Evolutionary conservation across 2,329 filamentous ascomycete species (phyloP), one percentile per base, ranked within the genome.

Genomic region (Apiospora pterosperma): DNA sequence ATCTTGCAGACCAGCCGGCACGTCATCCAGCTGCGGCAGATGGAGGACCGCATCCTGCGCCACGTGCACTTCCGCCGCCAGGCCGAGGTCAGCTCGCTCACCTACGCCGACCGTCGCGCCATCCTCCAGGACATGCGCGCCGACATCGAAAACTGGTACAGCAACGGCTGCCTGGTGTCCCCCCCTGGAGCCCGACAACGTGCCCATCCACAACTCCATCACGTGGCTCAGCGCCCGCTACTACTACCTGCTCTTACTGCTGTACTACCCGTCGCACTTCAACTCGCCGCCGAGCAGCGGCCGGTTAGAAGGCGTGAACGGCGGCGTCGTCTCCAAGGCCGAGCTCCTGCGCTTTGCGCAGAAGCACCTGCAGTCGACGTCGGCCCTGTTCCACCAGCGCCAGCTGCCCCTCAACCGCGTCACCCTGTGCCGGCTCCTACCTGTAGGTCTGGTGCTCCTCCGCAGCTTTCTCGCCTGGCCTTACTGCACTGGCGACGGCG

Each of bases 101-200:
- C 72, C 0, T 72, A 73, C 8, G 66, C 72, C 4, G 77, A 79
- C 63, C 71, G 76, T 4, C 72, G 73, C 11, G 70, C 75, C 36
- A 69, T 77, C 7, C 60, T 78, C 2, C 73, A 74, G 42, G 72
- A 72, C 23, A 72, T 81, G 31, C 74, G 78, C n/a, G 71, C 76
- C n/a, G 75, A 79, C 31, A 80, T 82, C 23, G 80, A 82, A 62
- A 76, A 81, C 65, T 82, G 81, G 79, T 82, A 82, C 66, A 81
- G 76, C 64, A 78, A 76, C 36, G 80, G 80, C 0, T 82, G 79
- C 59, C 75, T 82, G 5, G 73, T 82, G 64, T 79, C 78, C 5
- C 78, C n/a, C 78, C 1, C 73, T 76, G 59, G 79, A 81, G 58
- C 72, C 76, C 1, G 80, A 82, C 67, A 80, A 81, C 60, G 71